Evolutionary conservation across 257 asterid species (phyloP).

Genomic region (Hygrophila difformis): DNA sequence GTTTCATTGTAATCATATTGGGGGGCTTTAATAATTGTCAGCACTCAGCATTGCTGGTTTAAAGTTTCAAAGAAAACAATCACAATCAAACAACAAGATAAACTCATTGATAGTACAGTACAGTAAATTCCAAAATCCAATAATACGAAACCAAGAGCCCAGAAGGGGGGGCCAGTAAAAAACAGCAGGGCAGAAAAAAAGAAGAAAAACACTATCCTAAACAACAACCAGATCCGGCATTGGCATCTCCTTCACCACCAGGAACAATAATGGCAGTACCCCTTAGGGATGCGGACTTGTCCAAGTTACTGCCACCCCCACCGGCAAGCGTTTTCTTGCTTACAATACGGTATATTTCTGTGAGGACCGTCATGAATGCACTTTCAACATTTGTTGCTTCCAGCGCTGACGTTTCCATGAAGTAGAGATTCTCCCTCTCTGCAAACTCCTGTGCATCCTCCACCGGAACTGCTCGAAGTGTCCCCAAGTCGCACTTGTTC

Average conservation of each 20-base stretch:
- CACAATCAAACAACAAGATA: too few species aligned
- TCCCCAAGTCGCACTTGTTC: slow-evolving; percentile 67
- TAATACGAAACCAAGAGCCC: too few species aligned
- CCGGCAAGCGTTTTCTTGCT: slow-evolving; percentile 59
- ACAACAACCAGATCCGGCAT: slow-evolving; percentile 56
- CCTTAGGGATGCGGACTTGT: slow-evolving; percentile 40
- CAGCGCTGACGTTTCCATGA: slow-evolving; percentile 89
- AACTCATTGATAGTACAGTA: too few species aligned
- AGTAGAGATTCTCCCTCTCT: slow-evolving; percentile 70
- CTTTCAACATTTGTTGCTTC: slow-evolving; percentile 71
- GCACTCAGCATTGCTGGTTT: too few species aligned
- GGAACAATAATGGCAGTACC: slow-evolving; percentile 59
- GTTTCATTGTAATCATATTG: too few species aligned
- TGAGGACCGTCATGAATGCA: slow-evolving; percentile 54
- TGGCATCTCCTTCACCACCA: slow-evolving; percentile 34
- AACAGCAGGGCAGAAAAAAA: neutral
- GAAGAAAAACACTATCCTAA: slow-evolving; percentile 19
- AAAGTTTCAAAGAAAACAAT: too few species aligned
- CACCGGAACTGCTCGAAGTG: slow-evolving; percentile 66
- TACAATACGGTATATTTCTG: slow-evolving; percentile 50
- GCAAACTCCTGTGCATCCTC: slow-evolving; percentile 92
- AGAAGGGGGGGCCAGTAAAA: too few species aligned
- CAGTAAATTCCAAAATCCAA: too few species aligned
- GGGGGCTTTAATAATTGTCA: too few species aligned
- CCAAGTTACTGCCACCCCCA: slow-evolving; percentile 26